These are phyloP conservation scores for Osmozyma mogii DNA, from an alignment of 805 yeast genomes.

Conservation along the genomic window DNA sequence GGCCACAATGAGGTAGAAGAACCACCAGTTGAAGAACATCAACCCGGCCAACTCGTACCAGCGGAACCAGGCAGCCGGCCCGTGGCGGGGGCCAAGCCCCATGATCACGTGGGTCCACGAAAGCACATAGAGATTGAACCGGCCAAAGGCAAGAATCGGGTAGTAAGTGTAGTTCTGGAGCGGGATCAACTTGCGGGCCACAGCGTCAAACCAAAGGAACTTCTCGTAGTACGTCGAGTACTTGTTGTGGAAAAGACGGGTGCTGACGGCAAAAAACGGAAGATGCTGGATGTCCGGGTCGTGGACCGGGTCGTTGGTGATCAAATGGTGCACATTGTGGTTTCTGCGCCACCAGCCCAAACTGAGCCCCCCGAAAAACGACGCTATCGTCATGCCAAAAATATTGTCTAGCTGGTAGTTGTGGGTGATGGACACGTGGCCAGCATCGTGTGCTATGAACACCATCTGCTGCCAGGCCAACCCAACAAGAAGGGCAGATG, in stretches of 20 bases:
- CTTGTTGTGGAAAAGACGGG: conserved; percentile 57
- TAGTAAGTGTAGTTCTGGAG: conserved; percentile 67
- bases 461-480: conserved; percentile 85
- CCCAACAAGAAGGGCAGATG: conserved; percentile 63
- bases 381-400: conserved; percentile 66
- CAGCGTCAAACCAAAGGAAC: conserved; percentile 55
- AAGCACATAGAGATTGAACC: conserved; percentile 76
- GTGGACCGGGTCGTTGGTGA: conserved; percentile 89
- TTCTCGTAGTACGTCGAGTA: conserved; percentile 77
- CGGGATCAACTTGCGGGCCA: conserved; percentile 52
- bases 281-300: conserved; percentile 93
- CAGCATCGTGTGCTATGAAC: conserved; percentile 86
- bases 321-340: conserved; percentile 87
- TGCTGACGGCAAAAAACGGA: conserved; percentile 84
- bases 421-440: conserved; percentile 79
- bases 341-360: conserved; percentile 94
- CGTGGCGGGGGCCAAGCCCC: conserved; percentile 76
- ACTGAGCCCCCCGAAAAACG: conserved; percentile 81
- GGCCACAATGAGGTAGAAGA: conserved; percentile 55
- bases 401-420: conserved; percentile 68
- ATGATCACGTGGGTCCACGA: conserved; percentile 69
- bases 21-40: conserved; percentile 70
- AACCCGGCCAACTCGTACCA: conserved; percentile 71
- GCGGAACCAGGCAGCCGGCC: conserved; percentile 82
- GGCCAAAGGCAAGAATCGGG: conserved; percentile 72